Evolutionary conservation across 495 filamentous ascomycete species (phyloP), one percentile per base, ranked within the genome.

Genomic region (Tuber magnatum): DNA sequence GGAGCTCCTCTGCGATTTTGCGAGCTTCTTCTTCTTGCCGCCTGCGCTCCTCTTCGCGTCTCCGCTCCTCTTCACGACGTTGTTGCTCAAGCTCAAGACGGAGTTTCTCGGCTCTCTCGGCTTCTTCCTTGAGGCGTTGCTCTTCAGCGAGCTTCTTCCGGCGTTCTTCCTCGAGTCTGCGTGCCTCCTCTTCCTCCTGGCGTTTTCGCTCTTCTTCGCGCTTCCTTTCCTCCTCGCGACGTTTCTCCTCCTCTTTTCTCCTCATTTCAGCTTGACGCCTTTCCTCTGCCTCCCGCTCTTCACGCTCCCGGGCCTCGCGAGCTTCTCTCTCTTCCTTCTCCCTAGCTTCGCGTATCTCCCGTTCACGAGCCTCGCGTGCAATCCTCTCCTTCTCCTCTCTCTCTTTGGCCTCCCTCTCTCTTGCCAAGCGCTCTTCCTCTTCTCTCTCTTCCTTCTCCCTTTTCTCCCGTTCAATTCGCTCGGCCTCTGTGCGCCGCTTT

Each of bases 11-110:
- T 32, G 76, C 80, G 10, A 79, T 42, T 73, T 73, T 75, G 28
- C 79, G 69, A 39, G 79, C 75, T 70, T 81, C 79, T 65, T 80
- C 72, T 73, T 81, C 75, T 7, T 73, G 72, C 38, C 74, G 73
- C 69, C 73, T 79, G 39, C 77, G 77, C 20, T 73, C 81, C 24
- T 82, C 78, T 72, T 82, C 81, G n/a, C 69, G 78, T 70, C 78
- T 76, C 51, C 51, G 75, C 61, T 82, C 80, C 39, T 78, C 80
- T 75, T 80, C 79, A 39, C 74, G 80, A 20, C 73, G 80, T 48
- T 74, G 80, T 48, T 74, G 77, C 44, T 80, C 80, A 16, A 74
- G 72, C 44, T 81, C 76, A 40, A 78, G 73, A 43, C 81, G 81
- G 20, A 73, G 71, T 18, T 69, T 80, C 75, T 81, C 80, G 38